Percentiles rank a stretch among this genome's conserved stretches.
Conservation (phyloP, 352 stramenopile genomes). For the Elongisporangium undulatum region DNA sequence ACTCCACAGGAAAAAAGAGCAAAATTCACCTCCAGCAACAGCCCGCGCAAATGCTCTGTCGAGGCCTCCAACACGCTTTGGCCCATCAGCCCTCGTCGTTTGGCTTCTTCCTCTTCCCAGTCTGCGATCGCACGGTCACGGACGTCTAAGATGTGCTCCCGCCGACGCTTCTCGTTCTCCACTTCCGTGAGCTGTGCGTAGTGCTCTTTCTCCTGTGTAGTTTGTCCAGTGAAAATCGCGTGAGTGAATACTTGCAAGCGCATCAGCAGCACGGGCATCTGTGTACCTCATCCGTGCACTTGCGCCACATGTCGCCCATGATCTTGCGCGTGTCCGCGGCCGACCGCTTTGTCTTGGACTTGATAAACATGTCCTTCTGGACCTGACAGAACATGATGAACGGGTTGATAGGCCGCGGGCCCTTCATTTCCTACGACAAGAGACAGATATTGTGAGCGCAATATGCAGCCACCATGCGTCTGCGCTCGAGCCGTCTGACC, state of each 20-base stretch:
- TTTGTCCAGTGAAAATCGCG: neutral
- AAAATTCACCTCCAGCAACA: slow-evolving; percentile 55
- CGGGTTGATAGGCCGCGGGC: slow-evolving; percentile 66
- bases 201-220: slow-evolving; percentile 73
- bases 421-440: slow-evolving; percentile 36
- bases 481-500: neutral
- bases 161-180: slow-evolving; percentile 76
- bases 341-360: slow-evolving; percentile 46
- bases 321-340: slow-evolving; percentile 75
- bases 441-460: neutral
- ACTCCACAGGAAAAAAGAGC: neutral
- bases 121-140: slow-evolving; percentile 65
- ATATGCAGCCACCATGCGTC: neutral
- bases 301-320: slow-evolving; percentile 81
- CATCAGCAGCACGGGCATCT: neutral
- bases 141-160: slow-evolving; percentile 64
- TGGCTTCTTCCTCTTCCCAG: slow-evolving; percentile 76
- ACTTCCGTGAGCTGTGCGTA: slow-evolving; percentile 70
- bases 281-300: slow-evolving; percentile 65
- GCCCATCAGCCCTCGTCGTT: slow-evolving; percentile 50
- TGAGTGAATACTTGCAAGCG: neutral
- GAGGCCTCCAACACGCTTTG: slow-evolving; percentile 52
- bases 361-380: slow-evolving; percentile 58
- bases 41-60: slow-evolving; percentile 53
- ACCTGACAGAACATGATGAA: slow-evolving; percentile 85